Base-by-base conservation (phyloP, 108 stramenopile genomes). In the Cyclotella kingstonii region DNA sequence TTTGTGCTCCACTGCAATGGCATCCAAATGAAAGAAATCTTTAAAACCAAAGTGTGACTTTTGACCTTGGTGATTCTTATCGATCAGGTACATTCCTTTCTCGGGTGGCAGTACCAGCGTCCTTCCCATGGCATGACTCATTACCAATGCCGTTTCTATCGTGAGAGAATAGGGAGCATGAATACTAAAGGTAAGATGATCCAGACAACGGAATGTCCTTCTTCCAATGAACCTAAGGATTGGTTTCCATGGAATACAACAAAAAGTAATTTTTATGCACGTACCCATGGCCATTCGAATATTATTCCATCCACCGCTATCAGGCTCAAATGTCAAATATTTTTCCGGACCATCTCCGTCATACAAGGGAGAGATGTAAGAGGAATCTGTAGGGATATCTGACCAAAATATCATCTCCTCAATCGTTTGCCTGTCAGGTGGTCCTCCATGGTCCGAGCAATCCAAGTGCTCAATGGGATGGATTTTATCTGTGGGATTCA, bases 261-360 rank as follows among this genome's bases (percentile, higher is more conserved):
- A 17, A 41, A 7, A 42, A 43, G 11, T n/a, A 22, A 15, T 38
- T 11, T 1, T 34, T 0, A n/a, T 19, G 7, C 21, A 33, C 52
- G 31, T 9, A 54, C 51, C 41, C 68, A 76, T 63, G 26, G 54
- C 74, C 65, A 66, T 75, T 25, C 74, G 66, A 49, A 77, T 87
- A 75, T 77, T 86, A 54, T 42, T 66, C 54, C 56, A 81, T 8
- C 68, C 68, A 5, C 68, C 68, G 45, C 60, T 57, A 34, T 69
- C 68, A 0, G 95, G 91, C 77, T 98, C 95, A 67, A 96, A 96
- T n/a, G 95, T 95, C 41, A 98, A 41, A 64, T 90, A 98, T 59
- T 88, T 80, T 25, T 68, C 70, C 12, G 27, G 23, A 12, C 60
- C 76, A 15, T 60, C 59, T 21, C 60, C 60, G 11, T 66, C 55